Percentiles rank a stretch among this genome's conserved stretches.
These are phyloP conservation scores for Candida verbasci DNA, from an alignment of 805 yeast species.

Conservation along the genomic window DNA sequence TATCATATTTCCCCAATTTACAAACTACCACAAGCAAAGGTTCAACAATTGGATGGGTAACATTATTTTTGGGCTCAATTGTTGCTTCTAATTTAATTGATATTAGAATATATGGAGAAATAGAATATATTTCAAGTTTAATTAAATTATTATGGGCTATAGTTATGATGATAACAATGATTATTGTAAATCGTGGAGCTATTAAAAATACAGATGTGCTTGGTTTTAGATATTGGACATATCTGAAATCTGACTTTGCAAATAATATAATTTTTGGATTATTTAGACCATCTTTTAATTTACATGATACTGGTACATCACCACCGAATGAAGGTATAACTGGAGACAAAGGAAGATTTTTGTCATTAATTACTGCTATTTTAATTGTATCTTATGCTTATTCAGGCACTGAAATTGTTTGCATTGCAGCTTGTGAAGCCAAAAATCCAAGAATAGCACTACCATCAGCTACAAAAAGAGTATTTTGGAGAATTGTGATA, in stretches of 20 bases:
- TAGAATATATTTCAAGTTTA: conserved; percentile 60
- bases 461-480: conserved; percentile 72
- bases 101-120: conserved; percentile 70
- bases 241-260: conserved; percentile 44
- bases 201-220: conserved; percentile 27
- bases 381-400: conserved; percentile 69
- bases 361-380: conserved; percentile 57
- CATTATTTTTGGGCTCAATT: conserved; percentile 49
- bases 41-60: conserved; percentile 58
- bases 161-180: conserved; percentile 56
- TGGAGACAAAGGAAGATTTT: conserved; percentile 56
- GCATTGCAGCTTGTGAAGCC: conserved; percentile 85
- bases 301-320: conserved; percentile 51
- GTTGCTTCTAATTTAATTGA: conserved; percentile 55
- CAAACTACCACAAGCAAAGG: conserved; percentile 45
- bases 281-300: conserved; percentile 68
- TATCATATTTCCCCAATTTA: conserved; percentile 59
- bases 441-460: conserved; percentile 71
- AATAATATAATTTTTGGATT: conserved; percentile 58
- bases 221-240: conserved; percentile 71
- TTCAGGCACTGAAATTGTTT: conserved; percentile 78
- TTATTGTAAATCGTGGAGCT: conserved; percentile 59
- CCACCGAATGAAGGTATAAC: conserved; percentile 54
- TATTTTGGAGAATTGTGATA: conserved; percentile 64
- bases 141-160: conserved; percentile 52